A percentile compares a stretch with the other conserved stretches of the same genome.
These are phyloP conservation scores for Brassica juncea DNA, from an alignment of 345 rosid species.

Conservation along the genomic window DNA sequence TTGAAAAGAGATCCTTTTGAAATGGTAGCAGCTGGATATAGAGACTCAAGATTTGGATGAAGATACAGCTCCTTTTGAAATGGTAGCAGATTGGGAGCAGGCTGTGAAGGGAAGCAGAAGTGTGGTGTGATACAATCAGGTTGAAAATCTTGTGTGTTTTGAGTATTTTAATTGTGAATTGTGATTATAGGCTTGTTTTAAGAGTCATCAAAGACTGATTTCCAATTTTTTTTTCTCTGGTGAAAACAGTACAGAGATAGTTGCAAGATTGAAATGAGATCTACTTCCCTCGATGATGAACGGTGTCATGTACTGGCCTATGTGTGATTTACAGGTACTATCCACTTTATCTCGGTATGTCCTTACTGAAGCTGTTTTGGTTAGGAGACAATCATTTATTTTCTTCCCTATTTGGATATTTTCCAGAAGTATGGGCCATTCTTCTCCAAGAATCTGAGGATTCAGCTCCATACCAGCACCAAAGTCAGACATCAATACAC, in stretches of 20 bases:
- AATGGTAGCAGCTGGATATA: too few species aligned
- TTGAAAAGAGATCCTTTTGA: too few species aligned
- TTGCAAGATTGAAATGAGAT: slow-evolving; percentile 78
- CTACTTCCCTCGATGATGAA: slow-evolving; percentile 67
- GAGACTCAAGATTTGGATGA: too few species aligned
- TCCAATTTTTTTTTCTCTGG: slow-evolving; percentile 45
- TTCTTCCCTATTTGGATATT: slow-evolving; percentile 18
- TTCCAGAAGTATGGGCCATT: slow-evolving; percentile 71
- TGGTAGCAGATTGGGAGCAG: too few species aligned
- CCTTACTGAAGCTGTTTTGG: too few species aligned
- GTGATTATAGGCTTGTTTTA: background rate
- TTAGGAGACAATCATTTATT: too few species aligned
- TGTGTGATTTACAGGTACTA: slow-evolving; percentile 94
- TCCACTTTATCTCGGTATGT: background rate
- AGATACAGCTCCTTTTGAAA: too few species aligned
- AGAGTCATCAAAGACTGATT: background rate
- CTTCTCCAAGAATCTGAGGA: slow-evolving; percentile 69
- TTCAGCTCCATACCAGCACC: slow-evolving; percentile 60
- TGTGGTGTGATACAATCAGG: too few species aligned
- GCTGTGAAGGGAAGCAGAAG: too few species aligned
- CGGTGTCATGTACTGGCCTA: slow-evolving; percentile 87
- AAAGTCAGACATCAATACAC: slow-evolving; percentile 59
- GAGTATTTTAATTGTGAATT: too few species aligned
- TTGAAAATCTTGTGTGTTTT: too few species aligned
- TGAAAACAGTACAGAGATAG: slow-evolving; percentile 62